These are phyloP conservation scores for Mycena epipterygia DNA, from an alignment of 768 basidiomycete species.

Conservation along the genomic window DNA sequence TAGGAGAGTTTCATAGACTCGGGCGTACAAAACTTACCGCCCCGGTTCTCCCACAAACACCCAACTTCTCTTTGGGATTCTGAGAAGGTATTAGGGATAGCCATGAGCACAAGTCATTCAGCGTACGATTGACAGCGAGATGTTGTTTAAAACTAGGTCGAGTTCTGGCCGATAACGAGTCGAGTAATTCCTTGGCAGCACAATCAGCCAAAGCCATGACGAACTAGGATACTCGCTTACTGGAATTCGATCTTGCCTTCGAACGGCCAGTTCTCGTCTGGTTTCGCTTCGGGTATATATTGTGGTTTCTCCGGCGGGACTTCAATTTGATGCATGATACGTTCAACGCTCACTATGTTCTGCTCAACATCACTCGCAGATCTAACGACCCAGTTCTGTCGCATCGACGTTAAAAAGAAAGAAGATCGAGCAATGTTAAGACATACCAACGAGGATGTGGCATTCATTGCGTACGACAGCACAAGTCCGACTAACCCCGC, in stretches of 20 bases:
- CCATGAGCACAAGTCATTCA: neutral
- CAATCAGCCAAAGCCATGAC: neutral
- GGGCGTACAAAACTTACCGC: conserved; percentile 57
- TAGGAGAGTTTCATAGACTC: neutral
- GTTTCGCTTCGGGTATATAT: conserved; percentile 72
- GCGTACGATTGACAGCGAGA: conserved; percentile 78
- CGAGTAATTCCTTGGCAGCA: conserved; percentile 69
- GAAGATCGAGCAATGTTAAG: conserved; percentile 10
- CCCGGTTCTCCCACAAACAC: conserved; percentile 90
- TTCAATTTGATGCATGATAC: conserved; percentile 85
- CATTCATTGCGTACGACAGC: conserved; percentile 86
- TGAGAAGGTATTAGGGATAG: conserved; percentile 41
- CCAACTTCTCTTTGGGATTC: conserved; percentile 87
- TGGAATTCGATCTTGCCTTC: conserved; percentile 81
- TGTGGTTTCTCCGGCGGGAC: conserved; percentile 81
- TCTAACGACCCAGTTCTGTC: conserved; percentile 85
- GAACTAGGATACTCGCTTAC: conserved; percentile 50
- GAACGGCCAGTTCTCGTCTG: conserved; percentile 76
- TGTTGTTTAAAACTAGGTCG: conserved; percentile 82
- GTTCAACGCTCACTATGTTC: conserved; percentile 91
- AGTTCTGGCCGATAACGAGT: conserved; percentile 85
- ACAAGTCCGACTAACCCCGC: conserved; percentile 78
- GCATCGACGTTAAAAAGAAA: neutral
- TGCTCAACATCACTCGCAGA: conserved; percentile 92
- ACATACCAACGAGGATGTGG: conserved; percentile 83